Conservation (phyloP, 2,329 filamentous ascomycete genomes). For the Trichoderma hamatum region DNA sequence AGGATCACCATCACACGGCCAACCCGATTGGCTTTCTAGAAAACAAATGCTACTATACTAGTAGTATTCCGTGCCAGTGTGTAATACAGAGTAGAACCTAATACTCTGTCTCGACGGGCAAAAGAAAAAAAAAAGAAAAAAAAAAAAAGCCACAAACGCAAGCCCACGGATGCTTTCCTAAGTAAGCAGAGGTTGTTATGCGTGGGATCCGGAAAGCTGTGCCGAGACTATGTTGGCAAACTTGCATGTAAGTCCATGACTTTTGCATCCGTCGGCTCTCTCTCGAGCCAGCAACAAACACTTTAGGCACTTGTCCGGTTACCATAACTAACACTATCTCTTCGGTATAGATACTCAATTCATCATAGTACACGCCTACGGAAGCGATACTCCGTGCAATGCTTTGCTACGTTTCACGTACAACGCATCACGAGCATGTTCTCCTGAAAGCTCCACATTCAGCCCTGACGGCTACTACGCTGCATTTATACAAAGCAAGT, state of each 20-base stretch:
- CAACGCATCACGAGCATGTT: neutral
- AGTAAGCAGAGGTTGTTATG: neutral
- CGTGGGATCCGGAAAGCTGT: neutral
- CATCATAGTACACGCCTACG: neutral
- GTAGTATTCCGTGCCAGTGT: too few relatives aligned
- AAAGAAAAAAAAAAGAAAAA: neutral
- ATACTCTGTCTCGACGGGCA: neutral
- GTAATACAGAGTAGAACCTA: too few relatives aligned
- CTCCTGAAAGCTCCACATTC: slow-evolving; percentile 3
- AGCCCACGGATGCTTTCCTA: neutral
- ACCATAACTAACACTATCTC: neutral
- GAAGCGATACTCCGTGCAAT: neutral
- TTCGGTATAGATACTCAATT: neutral
- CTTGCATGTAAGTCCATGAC: neutral
- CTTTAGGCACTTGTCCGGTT: neutral
- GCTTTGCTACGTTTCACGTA: slow-evolving; percentile 5
- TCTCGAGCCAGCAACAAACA: neutral
- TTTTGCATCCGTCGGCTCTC: neutral
- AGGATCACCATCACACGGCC: neutral
- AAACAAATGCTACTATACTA: neutral
- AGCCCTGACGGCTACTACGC: neutral
- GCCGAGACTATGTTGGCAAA: neutral
- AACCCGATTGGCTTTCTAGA: neutral
- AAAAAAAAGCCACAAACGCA: neutral
- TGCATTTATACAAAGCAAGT: neutral